A percentile compares a stretch with the other conserved stretches of the same genome.
These are phyloP conservation scores for Eimeria praecox DNA, from an alignment of 169 alveolate genomes.

Conservation along the genomic window DNA sequence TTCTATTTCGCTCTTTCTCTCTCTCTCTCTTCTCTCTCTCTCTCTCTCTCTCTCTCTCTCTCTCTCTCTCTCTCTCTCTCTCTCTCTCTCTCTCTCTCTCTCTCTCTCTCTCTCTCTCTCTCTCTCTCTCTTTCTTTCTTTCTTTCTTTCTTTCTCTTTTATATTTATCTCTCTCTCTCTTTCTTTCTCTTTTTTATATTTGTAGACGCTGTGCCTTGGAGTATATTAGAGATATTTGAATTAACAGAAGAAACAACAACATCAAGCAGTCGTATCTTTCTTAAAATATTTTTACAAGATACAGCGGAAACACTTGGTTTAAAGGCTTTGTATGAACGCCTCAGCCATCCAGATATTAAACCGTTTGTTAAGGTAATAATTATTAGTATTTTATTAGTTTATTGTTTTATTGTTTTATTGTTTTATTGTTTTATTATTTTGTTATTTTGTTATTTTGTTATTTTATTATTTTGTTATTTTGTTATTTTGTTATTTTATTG, in stretches of 20 bases:
- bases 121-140: background rate
- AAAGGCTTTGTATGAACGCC: conserved; percentile 33
- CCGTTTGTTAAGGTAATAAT: background rate
- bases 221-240: conserved; percentile 92
- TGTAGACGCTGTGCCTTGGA: conserved; percentile 94
- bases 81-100: too few relatives aligned
- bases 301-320: conserved; percentile 89
- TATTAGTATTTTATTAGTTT: background rate
- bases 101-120: too few relatives aligned
- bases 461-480: background rate
- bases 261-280: conserved; percentile 98
- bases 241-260: conserved; percentile 98
- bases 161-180: too few relatives aligned
- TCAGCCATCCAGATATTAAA: background rate
- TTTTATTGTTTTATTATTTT: background rate
- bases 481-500: background rate
- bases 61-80: too few relatives aligned
- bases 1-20: too few relatives aligned
- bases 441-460: background rate
- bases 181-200: too few relatives aligned
- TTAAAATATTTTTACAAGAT: conserved; percentile 97
- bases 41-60: too few relatives aligned
- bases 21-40: too few relatives aligned
- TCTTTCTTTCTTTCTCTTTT: background rate
- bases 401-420: background rate